Conservation (phyloP, 2,329 filamentous ascomycete species). For the Cladosporium sp. region DNA sequence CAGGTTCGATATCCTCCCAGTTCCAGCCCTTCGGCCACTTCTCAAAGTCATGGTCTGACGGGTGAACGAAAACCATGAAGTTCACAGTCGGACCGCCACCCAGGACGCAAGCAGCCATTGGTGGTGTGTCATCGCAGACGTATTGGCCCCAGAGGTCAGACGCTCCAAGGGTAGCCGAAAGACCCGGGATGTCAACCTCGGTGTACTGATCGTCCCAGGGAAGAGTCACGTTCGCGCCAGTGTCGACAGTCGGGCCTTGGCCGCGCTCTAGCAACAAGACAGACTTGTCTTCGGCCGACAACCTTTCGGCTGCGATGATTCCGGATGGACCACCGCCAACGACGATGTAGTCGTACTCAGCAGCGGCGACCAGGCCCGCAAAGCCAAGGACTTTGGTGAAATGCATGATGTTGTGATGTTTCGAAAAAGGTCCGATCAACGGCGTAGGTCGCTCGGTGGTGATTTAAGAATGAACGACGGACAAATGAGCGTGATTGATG, state of each 20-base stretch:
- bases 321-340: constrained; percentile 60
- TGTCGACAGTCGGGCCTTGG: constrained; percentile 56
- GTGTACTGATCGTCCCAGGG: constrained; percentile 62
- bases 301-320: constrained; percentile 55
- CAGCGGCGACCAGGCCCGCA: constrained; percentile 5
- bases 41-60: constrained; percentile 63
- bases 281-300: constrained; percentile 60
- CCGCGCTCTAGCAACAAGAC: constrained; percentile 56
- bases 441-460: not conserved
- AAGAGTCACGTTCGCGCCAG: constrained; percentile 58
- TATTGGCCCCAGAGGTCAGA: constrained; percentile 35
- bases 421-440: not conserved
- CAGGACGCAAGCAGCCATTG: constrained; percentile 68
- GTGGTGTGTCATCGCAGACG: constrained; percentile 64
- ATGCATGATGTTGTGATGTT: constrained; percentile 7
- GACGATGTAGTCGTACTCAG: constrained; percentile 54
- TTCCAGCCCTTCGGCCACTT: constrained; percentile 73
- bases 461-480: too few species aligned
- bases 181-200: constrained; percentile 66
- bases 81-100: constrained; percentile 66
- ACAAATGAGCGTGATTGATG: not conserved
- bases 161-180: constrained; percentile 28
- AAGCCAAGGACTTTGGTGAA: constrained; percentile 4
- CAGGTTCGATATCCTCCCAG: constrained; percentile 55
- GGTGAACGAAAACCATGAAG: constrained; percentile 63